phyloP scores from a whole-genome alignment of 2,329 filamentous ascomycete species.

The Albifimbria verrucaria region DNA sequence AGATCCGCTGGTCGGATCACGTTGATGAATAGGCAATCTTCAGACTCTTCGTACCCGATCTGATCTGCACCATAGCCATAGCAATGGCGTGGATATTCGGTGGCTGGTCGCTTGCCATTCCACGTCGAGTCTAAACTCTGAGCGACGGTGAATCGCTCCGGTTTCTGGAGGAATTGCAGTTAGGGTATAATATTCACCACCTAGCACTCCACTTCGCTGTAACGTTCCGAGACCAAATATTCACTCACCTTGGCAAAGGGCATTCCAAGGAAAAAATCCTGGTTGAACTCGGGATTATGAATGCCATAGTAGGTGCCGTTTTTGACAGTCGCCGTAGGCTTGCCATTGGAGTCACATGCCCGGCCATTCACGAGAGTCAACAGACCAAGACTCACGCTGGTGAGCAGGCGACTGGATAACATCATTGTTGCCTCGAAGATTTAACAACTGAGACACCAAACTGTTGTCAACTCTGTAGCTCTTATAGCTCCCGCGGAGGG shows the following conservation, averaged over 20 bases:
- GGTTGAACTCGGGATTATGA: constrained; percentile 32
- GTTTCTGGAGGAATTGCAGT: constrained; percentile 3
- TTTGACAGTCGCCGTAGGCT: constrained; percentile 4
- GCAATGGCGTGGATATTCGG: constrained; percentile 41
- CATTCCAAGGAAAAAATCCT: constrained; percentile 46
- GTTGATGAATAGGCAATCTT: constrained; percentile 6
- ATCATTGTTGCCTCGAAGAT: background rate
- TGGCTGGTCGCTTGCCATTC: constrained; percentile 37
- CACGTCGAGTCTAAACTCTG: constrained; percentile 42
- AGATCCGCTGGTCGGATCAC: constrained; percentile 1
- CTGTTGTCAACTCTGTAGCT: background rate
- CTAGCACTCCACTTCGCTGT: background rate
- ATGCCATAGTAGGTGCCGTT: constrained; percentile 31
- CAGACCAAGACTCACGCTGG: constrained; percentile 1
- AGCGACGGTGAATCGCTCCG: constrained; percentile 5
- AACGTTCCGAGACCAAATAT: background rate
- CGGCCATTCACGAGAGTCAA: constrained; percentile 2
- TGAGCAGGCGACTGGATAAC: background rate
- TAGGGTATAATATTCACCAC: background rate
- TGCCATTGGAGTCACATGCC: constrained; percentile 2
- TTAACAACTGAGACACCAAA: background rate
- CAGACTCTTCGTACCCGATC: constrained; percentile 6
- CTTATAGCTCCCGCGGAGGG: background rate
- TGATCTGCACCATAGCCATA: constrained; percentile 40
- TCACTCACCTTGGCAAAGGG: constrained; percentile 39